Evolutionary conservation across 2,329 filamentous ascomycete genomes (phyloP).

Genomic region (Pleurostoma richardsiae): DNA sequence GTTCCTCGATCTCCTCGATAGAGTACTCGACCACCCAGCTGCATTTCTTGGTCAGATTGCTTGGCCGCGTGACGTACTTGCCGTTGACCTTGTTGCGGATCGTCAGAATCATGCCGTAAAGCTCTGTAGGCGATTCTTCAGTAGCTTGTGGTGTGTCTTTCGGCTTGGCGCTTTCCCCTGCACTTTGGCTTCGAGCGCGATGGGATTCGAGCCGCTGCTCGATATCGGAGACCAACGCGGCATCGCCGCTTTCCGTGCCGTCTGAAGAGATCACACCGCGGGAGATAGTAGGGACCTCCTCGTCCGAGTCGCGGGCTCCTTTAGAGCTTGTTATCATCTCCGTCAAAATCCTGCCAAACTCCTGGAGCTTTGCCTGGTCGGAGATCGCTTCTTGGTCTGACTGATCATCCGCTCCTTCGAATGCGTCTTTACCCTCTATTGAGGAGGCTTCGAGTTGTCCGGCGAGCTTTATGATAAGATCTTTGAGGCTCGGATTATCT

Average conservation of each 20-base stretch:
- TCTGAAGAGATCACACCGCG: no score
- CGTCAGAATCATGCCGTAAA: conserved; percentile 68
- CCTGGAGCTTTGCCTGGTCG: conserved; percentile 32
- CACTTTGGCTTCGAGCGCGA: neutral
- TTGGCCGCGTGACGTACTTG: conserved; percentile 55
- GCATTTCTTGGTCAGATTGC: conserved; percentile 27
- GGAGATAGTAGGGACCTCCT: no score
- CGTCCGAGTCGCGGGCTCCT: no score
- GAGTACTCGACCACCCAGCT: conserved; percentile 78
- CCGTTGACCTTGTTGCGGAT: conserved; percentile 70
- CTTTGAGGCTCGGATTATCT: conserved; percentile 25
- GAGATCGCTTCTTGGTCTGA: conserved; percentile 10
- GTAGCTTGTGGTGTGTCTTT: no score
- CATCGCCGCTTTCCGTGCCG: no score
- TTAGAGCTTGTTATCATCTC: conserved; percentile 22
- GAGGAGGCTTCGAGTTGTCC: conserved; percentile 32
- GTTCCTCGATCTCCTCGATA: conserved; percentile 53
- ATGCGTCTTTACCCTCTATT: neutral
- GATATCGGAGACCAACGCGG: neutral
- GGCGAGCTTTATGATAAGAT: conserved; percentile 48
- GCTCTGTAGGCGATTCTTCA: neutral
- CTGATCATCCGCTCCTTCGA: conserved; percentile 14
- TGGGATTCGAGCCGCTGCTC: neutral
- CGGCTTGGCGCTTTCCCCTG: no score
- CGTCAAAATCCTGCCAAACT: conserved; percentile 47